Conservation (phyloP, 768 basidiomycete genomes). For the Tulasnella calospora region DNA sequence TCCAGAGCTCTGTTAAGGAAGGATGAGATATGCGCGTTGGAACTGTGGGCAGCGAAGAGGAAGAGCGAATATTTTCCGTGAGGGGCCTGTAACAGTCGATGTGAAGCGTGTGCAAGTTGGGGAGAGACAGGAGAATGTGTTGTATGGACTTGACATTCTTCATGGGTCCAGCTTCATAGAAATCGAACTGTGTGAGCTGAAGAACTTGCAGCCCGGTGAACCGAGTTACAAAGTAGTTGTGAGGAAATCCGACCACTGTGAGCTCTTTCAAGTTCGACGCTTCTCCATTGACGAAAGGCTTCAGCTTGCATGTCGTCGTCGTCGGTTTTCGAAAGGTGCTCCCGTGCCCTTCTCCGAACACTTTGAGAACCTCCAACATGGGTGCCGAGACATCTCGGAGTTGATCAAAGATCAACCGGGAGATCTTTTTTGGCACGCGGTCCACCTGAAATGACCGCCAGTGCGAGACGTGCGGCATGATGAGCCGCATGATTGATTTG, state of each 20-base stretch:
- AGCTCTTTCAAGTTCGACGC: neutral
- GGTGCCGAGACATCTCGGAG: slow-evolving; percentile 48
- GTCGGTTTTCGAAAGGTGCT: neutral
- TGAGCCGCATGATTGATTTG: neutral
- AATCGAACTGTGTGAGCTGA: neutral
- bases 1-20: neutral
- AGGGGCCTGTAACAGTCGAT: slow-evolving; percentile 29
- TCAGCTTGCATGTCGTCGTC: neutral
- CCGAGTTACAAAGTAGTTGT: neutral
- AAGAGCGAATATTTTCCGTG: neutral
- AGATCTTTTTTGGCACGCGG: slow-evolving; percentile 12
- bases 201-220: neutral
- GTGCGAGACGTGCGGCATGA: neutral
- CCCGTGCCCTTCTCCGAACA: slow-evolving; percentile 48
- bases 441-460: slow-evolving; percentile 38
- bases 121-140: slow-evolving; percentile 51
- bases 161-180: slow-evolving; percentile 43
- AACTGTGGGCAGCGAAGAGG: neutral
- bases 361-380: slow-evolving; percentile 62
- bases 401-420: slow-evolving; percentile 56
- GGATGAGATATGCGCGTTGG: neutral
- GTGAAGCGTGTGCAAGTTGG: slow-evolving; percentile 35
- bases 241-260: neutral
- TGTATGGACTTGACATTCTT: slow-evolving; percentile 70
- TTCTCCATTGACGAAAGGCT: neutral